Conservation (phyloP, 257 asterid genomes). For the Nicotiana noctiflora region DNA sequence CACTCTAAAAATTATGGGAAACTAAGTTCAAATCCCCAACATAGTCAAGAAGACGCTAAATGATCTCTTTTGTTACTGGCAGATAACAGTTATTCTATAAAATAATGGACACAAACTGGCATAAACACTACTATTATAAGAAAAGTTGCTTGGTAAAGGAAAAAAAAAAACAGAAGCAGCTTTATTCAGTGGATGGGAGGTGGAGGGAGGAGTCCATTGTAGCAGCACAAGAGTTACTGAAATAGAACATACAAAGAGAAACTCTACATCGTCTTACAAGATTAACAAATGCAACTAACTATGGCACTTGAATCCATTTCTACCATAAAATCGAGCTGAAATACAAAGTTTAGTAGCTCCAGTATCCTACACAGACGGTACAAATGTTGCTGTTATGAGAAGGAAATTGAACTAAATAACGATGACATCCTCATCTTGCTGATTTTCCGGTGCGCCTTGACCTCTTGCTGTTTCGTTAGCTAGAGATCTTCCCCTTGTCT, state of each 20-base stretch:
- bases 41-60: background rate
- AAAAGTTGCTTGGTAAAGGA: background rate
- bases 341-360: background rate
- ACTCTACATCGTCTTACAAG: slow-evolving; percentile 7
- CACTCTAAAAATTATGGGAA: too few relatives aligned
- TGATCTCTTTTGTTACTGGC: background rate
- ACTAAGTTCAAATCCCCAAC: background rate
- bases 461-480: slow-evolving; percentile 29
- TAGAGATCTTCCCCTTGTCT: slow-evolving; percentile 26
- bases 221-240: background rate
- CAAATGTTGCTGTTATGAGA: background rate
- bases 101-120: background rate
- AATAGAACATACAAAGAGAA: background rate
- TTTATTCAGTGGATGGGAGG: background rate
- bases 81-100: background rate
- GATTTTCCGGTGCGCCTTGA: slow-evolving; percentile 17
- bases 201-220: background rate
- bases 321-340: background rate
- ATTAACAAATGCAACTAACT: background rate
- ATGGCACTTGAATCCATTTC: background rate
- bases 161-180: background rate
- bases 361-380: background rate
- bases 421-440: slow-evolving; percentile 26
- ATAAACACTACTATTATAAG: background rate
- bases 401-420: slow-evolving; percentile 13